Evolutionary conservation across 2,329 filamentous ascomycete genomes (phyloP).

Genomic region (Hypoxylon sp.): DNA sequence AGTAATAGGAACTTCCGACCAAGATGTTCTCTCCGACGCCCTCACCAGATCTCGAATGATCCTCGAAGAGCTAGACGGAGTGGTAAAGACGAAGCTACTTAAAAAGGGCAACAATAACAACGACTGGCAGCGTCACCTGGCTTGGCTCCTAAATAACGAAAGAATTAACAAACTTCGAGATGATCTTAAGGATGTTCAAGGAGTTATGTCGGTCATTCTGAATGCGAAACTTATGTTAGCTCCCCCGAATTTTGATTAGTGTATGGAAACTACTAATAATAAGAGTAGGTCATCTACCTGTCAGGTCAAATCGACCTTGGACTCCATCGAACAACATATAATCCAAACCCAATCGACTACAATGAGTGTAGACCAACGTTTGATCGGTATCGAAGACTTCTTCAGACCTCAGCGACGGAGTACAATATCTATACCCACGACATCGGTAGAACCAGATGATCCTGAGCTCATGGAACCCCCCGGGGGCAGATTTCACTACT

Average conservation of each 20-base stretch:
- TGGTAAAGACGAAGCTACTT: not conserved
- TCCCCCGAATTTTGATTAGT: not conserved
- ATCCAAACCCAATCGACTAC: not conserved
- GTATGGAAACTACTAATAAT: not conserved
- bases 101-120: not conserved
- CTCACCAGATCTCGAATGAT: not conserved
- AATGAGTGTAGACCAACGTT: not conserved
- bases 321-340: not conserved
- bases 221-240: not conserved
- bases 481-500: not conserved
- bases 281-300: not conserved
- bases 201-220: not conserved
- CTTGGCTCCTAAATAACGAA: not conserved
- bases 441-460: not conserved
- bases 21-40: not conserved
- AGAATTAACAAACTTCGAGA: not conserved
- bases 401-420: not conserved
- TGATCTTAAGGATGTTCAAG: not conserved
- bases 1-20: not conserved
- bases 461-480: not conserved
- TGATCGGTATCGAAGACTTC: not conserved
- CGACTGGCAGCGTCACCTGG: not conserved
- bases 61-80: not conserved
- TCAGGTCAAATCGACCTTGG: not conserved
- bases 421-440: not conserved